These are phyloP conservation scores for Amaranthus palmeri DNA, from an alignment of 148 eudicot species.

Conservation along the genomic window DNA sequence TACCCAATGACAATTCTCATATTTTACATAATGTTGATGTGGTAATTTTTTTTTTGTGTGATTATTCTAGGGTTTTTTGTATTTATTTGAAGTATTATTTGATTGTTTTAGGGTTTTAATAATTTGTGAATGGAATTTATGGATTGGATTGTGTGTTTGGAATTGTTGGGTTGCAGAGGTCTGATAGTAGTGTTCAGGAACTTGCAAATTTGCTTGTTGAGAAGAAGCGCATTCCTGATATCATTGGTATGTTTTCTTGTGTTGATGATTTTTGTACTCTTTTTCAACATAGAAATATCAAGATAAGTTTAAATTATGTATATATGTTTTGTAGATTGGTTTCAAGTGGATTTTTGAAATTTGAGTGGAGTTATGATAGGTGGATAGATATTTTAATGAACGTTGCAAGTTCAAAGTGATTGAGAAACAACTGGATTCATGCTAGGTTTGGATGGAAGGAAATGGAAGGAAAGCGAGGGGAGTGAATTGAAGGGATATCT, in stretches of 20 bases:
- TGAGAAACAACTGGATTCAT: too few relatives aligned
- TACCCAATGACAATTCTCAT: conserved; percentile 35
- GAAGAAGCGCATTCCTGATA: conserved; percentile 78
- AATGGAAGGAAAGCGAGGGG: too few relatives aligned
- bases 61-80: too few relatives aligned
- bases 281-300: not conserved
- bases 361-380: too few relatives aligned
- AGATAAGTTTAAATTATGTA: not conserved
- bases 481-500: too few relatives aligned
- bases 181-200: conserved; percentile 64
- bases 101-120: not conserved
- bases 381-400: too few relatives aligned
- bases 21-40: conserved; percentile 66
- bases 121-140: not conserved
- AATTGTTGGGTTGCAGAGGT: conserved; percentile 38
- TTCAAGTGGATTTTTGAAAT: not conserved
- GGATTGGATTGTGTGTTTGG: not conserved
- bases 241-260: conserved; percentile 50
- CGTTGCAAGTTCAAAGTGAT: too few relatives aligned
- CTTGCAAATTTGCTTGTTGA: conserved; percentile 64
- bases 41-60: conserved; percentile 30
- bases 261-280: not conserved
- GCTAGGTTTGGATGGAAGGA: too few relatives aligned
- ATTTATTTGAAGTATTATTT: not conserved
- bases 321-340: not conserved